These are phyloP conservation scores for Didymella pomorum DNA, from an alignment of 2,329 filamentous ascomycete species.

Conservation along the genomic window DNA sequence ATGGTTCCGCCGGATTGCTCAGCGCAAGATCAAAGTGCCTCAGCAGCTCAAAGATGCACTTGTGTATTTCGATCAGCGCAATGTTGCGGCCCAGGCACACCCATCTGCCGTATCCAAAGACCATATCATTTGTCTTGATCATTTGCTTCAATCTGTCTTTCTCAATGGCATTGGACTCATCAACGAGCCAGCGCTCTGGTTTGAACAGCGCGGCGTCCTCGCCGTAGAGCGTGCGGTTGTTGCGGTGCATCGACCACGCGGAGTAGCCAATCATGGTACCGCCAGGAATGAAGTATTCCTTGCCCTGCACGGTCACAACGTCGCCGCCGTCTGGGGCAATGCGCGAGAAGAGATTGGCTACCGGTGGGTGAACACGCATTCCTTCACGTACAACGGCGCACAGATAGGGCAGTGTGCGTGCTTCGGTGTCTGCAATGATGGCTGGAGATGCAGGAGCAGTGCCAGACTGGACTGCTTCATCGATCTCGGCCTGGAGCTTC, in stretches of 20 bases:
- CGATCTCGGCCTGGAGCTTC: constrained; percentile 59
- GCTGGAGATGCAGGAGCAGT: constrained; percentile 40
- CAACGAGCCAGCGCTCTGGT: constrained; percentile 59
- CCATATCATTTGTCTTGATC: constrained; percentile 44
- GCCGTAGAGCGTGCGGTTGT: constrained; percentile 43
- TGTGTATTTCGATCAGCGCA: constrained; percentile 51
- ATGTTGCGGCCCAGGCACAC: constrained; percentile 46
- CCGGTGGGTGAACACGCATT: constrained; percentile 55
- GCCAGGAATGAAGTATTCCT: constrained; percentile 45
- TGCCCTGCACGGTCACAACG: constrained; percentile 36
- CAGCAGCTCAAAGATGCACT: constrained; percentile 53
- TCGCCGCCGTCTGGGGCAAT: constrained; percentile 46
- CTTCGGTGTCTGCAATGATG: constrained; percentile 60
- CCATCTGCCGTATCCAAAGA: constrained; percentile 50
- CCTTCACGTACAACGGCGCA: constrained; percentile 59
- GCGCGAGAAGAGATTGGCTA: constrained; percentile 45
- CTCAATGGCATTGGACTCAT: constrained; percentile 28
- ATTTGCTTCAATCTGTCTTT: constrained; percentile 42
- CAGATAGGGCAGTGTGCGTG: constrained; percentile 54
- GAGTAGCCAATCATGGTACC: constrained; percentile 47
- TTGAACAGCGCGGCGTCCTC: constrained; percentile 57
- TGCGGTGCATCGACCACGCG: constrained; percentile 44
- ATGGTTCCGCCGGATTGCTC: constrained; percentile 41
- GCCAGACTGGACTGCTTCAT: constrained; percentile 50
- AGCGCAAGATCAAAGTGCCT: constrained; percentile 46